Percentiles rank a stretch among this genome's conserved stretches.
Evolutionary conservation across 805 yeast species (phyloP).

Genomic region (Lachancea quebecensis): DNA sequence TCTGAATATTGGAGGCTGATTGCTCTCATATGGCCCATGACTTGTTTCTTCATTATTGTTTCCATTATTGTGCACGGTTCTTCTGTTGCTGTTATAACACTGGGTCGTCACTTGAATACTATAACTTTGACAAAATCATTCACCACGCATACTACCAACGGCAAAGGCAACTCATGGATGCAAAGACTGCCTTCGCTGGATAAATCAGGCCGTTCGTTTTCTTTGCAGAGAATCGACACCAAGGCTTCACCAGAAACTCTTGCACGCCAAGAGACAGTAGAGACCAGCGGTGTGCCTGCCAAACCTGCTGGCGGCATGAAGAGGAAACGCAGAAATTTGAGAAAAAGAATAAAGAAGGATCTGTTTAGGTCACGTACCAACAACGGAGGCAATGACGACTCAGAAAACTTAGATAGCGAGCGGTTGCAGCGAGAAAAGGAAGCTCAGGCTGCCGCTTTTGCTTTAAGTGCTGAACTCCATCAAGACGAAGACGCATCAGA

Average conservation of each 20-base stretch:
- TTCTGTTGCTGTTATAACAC: conserved; percentile 65
- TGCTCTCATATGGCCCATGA: conserved; percentile 72
- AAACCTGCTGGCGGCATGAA: conserved; percentile 73
- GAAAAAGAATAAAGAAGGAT: conserved; percentile 26
- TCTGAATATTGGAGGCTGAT: conserved; percentile 52
- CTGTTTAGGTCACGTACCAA: conserved; percentile 17
- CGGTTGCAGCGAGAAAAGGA: conserved; percentile 36
- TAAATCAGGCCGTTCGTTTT: conserved; percentile 58
- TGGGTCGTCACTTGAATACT: conserved; percentile 83
- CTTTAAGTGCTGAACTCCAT: conserved; percentile 18
- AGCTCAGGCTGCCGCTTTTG: conserved; percentile 39
- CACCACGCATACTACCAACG: conserved; percentile 60
- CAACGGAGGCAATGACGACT: conserved; percentile 6
- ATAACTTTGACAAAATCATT: conserved; percentile 90
- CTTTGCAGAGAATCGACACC: conserved; percentile 79
- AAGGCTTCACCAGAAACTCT: conserved; percentile 32
- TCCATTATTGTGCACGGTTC: conserved; percentile 90
- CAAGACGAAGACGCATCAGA: conserved; percentile 3
- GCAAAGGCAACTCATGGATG: conserved; percentile 66
- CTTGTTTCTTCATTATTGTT: conserved; percentile 69
- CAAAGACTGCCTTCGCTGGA: conserved; percentile 77
- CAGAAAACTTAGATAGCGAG: conserved; percentile 30
- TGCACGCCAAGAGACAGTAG: conserved; percentile 39
- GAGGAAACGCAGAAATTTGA: conserved; percentile 36
- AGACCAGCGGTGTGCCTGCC: conserved; percentile 57